Evolutionary conservation across 176 grass and related monocot genomes (phyloP).

Genomic region (Phoenix dactylifera): DNA sequence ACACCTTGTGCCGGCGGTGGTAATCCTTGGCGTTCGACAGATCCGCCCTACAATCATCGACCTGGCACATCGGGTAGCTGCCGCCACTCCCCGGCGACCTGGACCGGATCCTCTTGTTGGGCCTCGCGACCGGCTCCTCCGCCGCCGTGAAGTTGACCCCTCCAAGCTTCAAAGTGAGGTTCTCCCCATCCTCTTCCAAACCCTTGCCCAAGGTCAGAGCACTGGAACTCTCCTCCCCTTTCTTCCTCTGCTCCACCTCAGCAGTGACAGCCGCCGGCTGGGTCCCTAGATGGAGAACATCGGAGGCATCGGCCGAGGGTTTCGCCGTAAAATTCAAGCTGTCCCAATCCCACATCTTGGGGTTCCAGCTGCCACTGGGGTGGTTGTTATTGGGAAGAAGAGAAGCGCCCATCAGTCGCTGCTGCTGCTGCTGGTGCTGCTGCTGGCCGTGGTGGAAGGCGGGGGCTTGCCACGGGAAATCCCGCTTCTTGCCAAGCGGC

Average conservation of each 20-base stretch:
- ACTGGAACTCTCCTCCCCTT: constrained; percentile 1
- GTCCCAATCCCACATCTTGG: constrained; percentile 85
- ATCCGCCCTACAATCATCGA: constrained; percentile 87
- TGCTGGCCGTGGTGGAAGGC: neutral
- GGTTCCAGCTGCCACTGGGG: constrained; percentile 59
- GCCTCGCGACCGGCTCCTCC: constrained; percentile 33
- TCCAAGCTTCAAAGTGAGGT: constrained; percentile 54
- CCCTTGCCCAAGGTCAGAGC: constrained; percentile 1
- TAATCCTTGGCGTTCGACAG: constrained; percentile 88
- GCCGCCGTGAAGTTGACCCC: constrained; percentile 7
- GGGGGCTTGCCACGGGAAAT: constrained; percentile 16
- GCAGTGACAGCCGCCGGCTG: constrained; percentile 3
- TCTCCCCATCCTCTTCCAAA: constrained; percentile 15
- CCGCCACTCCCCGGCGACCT: constrained; percentile 57
- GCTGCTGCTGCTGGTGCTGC: neutral
- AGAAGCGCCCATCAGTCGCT: constrained; percentile 18
- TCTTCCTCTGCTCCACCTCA: constrained; percentile 13
- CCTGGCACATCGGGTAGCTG: constrained; percentile 91
- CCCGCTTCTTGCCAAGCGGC: constrained; percentile 20
- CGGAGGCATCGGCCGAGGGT: constrained; percentile 26
- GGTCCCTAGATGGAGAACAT: constrained; percentile 11
- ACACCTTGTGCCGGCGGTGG: constrained; percentile 91
- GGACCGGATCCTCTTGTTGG: constrained; percentile 69
- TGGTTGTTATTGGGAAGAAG: constrained; percentile 6
- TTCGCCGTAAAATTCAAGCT: constrained; percentile 53